Base-by-base conservation (phyloP, 495 filamentous ascomycete genomes). In the Talaromyces trachyspermus region DNA sequence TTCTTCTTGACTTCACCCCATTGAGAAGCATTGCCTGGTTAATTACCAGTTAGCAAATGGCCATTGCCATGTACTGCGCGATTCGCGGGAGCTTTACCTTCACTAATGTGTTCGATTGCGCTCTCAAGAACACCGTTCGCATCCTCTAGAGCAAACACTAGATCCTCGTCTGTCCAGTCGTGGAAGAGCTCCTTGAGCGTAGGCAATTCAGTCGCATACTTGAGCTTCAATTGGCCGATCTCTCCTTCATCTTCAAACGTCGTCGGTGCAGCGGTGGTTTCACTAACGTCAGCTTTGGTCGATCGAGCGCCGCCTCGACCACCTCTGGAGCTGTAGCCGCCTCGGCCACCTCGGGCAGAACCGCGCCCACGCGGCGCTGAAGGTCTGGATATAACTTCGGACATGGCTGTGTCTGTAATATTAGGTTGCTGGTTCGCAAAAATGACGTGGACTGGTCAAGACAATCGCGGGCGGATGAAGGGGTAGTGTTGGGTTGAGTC, bases 1-100 rank as follows among this genome's bases (percentile, higher is more conserved):
- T 84, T 83, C 76, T 95, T 95, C 69, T 91, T 88, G 59, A 97
- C 89, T 67, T 95, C 89, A 50, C 83, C 86, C 86, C 94, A 99
- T 74, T 91, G 89, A 51, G 89, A 81, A 54, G 95, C 85, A 47
- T 82, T 83, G 53, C 91, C 91, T 96, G 58, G 23, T 38, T 41
- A 27, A 39, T 46, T 33, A 43, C 44, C 11, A 51, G 55, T 67
- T 45, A 69, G 54, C 47, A 49, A 55, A 33, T 32, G n/a, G 11
- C 37, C 15, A 33, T 19, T 12, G 22, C 1, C 5, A 27, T 8
- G 24, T 15, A 18, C 9, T 24, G 17, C n/a, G 5, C 10, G 14
- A 18, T 8, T 22, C 11, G 17, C 18, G 27, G 48, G 50, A n/a
- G 19, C 15, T 74, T 58, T 72, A 95, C 92, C 92, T 68, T 96